Conservation (phyloP, 805 yeast genomes). For the Candida lessepsii region DNA sequence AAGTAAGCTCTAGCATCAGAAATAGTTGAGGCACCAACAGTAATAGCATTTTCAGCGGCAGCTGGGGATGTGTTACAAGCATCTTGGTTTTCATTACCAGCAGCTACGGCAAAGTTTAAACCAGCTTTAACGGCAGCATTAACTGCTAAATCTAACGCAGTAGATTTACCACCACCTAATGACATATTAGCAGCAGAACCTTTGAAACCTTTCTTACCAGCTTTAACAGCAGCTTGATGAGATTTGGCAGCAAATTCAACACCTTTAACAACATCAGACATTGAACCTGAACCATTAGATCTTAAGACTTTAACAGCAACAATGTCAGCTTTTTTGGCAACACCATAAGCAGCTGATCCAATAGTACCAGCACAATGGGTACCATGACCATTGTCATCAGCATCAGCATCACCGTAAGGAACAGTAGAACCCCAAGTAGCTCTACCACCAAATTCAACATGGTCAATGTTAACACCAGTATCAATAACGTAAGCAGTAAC, state of each 20-base stretch:
- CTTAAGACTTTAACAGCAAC: slow-evolving; percentile 84
- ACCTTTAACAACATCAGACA: slow-evolving; percentile 83
- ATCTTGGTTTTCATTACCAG: slow-evolving; percentile 91
- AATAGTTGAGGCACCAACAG: slow-evolving; percentile 93
- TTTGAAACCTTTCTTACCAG: slow-evolving; percentile 63
- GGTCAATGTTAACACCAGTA: slow-evolving; percentile 79
- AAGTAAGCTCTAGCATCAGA: slow-evolving; percentile 90
- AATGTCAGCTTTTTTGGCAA: slow-evolving; percentile 74
- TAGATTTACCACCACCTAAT: slow-evolving; percentile 89
- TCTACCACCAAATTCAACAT: slow-evolving; percentile 78
- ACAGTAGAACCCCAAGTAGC: slow-evolving; percentile 85
- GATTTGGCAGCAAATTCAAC: slow-evolving; percentile 79
- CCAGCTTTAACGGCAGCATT: slow-evolving; percentile 89
- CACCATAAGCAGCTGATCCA: slow-evolving; percentile 76
- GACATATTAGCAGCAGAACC: slow-evolving; percentile 93
- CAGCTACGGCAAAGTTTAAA: slow-evolving; percentile 91
- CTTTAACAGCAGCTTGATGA: slow-evolving; percentile 54
- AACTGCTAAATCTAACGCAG: slow-evolving; percentile 82
- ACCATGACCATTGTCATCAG: slow-evolving; percentile 92
- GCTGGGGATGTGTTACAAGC: slow-evolving; percentile 95
- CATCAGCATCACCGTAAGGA: slow-evolving; percentile 66
- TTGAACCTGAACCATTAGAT: slow-evolving; percentile 79
- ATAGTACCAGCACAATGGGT: slow-evolving; percentile 97
- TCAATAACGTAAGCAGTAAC: slow-evolving; percentile 87
- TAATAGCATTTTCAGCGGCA: slow-evolving; percentile 75